phyloP scores from a whole-genome alignment of 2,329 filamentous ascomycete species.

The Trichoderma sp. region DNA sequence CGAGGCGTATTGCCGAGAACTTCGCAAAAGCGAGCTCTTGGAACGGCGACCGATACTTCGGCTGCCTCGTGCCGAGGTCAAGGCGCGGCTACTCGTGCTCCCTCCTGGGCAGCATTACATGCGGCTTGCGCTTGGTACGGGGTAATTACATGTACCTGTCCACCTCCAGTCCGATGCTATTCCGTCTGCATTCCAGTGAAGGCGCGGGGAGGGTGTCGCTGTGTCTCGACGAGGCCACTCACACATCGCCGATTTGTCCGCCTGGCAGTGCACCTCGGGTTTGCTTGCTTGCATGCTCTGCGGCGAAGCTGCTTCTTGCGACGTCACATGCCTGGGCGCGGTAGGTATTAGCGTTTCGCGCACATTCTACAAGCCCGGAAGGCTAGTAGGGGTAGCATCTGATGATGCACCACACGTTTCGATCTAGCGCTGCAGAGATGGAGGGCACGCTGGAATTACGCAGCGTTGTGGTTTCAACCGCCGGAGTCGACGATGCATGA shows the following conservation, averaged over 20 bases:
- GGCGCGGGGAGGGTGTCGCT: too few species aligned
- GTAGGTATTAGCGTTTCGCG: neutral
- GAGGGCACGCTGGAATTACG: constrained; percentile 9
- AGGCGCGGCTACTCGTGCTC: constrained; percentile 6
- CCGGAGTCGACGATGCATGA: neutral
- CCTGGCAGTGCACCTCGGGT: too few species aligned
- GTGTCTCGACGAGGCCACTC: too few species aligned
- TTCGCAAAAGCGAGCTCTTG: constrained; percentile 28
- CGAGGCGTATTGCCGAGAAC: constrained; percentile 25
- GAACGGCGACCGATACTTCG: constrained; percentile 25
- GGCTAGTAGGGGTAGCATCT: constrained; percentile 1
- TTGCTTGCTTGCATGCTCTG: neutral
- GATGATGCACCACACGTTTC: constrained; percentile 13
- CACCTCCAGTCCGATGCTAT: too few species aligned
- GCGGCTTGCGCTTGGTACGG: too few species aligned
- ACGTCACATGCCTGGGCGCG: neutral
- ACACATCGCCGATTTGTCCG: too few species aligned
- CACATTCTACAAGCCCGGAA: constrained; percentile 1
- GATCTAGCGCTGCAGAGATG: constrained; percentile 2
- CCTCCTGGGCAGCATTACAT: too few species aligned
- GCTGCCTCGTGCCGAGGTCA: constrained; percentile 20
- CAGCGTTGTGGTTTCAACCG: neutral
- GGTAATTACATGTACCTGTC: too few species aligned
- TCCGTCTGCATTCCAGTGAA: too few species aligned
- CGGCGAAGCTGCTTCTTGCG: neutral